Base-by-base conservation (phyloP, 305 asterid genomes). In the Solanum hybrid region DNA sequence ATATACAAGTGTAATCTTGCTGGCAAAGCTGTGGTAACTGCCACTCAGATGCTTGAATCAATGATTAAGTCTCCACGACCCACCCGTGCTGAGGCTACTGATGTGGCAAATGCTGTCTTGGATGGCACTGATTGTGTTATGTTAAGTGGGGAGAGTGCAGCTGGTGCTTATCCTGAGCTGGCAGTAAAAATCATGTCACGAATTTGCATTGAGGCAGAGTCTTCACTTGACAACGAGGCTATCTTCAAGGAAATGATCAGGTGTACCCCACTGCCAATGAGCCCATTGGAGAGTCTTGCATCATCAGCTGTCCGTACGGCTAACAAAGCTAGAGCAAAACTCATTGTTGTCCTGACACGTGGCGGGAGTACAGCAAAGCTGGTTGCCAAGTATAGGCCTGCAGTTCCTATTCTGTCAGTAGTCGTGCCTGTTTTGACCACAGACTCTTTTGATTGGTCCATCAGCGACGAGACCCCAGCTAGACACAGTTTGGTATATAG, bases 61-160 rank as follows among this genome's bases (percentile, higher is more conserved):
- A 95, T 95, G 97, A 94, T 95, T 65, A 95, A 95, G 93, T 95
- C 97, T 24, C 97, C 97, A 70, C 90, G 97, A 87, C 97, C 97
- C 45, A 95, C 97, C n/a, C 95, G 97, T 84, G 97, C 97, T 14
- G 97, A 94, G 91, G 96, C 96, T 32, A 94, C 96, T 6, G 96
- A 94, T 57, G 96, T 94, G 72, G 96, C 96, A 39, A 94, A 94
- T 77, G 96, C 96, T 4, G 96, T 94, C 83, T 92, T 94, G 20
- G 96, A 94, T 79, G 96, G 96, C 72, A 94, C 96, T 1, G 96
- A 94, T 61, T 94, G 96, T 79, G 96, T 94, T 20, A 94, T 94
- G 96, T 88, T 94, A 45, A 94, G 96, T 88, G 96, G 96, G 36
- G 96, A 94, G 90, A 93, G 94, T 38, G 96, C 96, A 12, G 96